These are phyloP conservation scores for Rhazya stricta DNA, from an alignment of 257 asterid genomes.

Conservation along the genomic window DNA sequence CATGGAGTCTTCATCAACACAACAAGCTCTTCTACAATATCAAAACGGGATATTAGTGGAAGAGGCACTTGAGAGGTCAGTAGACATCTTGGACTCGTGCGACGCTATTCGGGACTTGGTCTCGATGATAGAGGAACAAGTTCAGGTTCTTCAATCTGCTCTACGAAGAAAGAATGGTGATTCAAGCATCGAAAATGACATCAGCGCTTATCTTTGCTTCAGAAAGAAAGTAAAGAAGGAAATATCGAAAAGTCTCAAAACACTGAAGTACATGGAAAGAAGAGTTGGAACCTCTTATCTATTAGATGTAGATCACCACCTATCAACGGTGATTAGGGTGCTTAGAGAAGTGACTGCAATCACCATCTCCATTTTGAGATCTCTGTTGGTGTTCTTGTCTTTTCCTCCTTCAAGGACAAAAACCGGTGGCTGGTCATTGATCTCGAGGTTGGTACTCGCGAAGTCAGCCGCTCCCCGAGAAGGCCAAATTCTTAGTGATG, in stretches of 20 bases:
- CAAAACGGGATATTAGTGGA: constrained; percentile 34
- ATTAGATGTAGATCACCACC: constrained; percentile 14
- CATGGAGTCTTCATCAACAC: constrained; percentile 23
- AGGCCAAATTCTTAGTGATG: constrained; percentile 23
- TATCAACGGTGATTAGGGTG: constrained; percentile 17
- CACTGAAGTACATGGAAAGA: constrained; percentile 44
- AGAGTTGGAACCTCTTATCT: constrained; percentile 10
- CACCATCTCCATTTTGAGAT: constrained; percentile 30
- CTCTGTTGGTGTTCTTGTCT: constrained; percentile 41
- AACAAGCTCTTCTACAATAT: constrained; percentile 24
- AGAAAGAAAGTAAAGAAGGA: constrained; percentile 54
- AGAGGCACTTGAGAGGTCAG: constrained; percentile 37
- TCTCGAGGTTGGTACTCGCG: constrained; percentile 31
- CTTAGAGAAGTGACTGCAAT: constrained; percentile 32
- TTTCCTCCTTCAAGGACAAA: constrained; percentile 33
- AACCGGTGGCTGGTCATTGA: constrained; percentile 31
- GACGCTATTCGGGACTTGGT: constrained; percentile 36
- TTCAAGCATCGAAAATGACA: constrained; percentile 30
- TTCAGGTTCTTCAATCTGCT: constrained; percentile 58
- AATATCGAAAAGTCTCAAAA: constrained; percentile 37
- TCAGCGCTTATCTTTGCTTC: constrained; percentile 29
- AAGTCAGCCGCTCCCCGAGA: constrained; percentile 16
- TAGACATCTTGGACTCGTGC: constrained; percentile 62
- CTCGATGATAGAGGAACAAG: constrained; percentile 35
- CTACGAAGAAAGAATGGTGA: constrained; percentile 52